Percentiles rank a stretch among this genome's conserved stretches.
These are phyloP conservation scores for Penicillium malachiteum DNA, from an alignment of 495 filamentous ascomycete genomes.

Conservation along the genomic window DNA sequence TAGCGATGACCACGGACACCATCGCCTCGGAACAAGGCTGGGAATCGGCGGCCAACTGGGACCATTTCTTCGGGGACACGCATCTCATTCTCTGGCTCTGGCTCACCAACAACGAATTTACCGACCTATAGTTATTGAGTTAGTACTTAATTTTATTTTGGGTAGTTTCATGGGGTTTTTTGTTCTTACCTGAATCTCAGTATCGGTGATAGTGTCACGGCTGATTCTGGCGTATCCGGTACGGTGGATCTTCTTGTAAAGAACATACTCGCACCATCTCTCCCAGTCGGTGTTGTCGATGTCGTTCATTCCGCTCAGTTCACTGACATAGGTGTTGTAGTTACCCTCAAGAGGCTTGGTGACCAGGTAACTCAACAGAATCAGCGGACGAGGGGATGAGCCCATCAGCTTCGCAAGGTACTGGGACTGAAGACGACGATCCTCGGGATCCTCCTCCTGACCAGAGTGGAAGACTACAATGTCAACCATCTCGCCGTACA, in stretches of 20 bases:
- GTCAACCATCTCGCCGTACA: slow-evolving; percentile 86
- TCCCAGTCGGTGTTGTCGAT: slow-evolving; percentile 95
- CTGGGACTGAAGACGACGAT: slow-evolving; percentile 82
- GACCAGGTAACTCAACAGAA: slow-evolving; percentile 89
- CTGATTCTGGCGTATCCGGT: slow-evolving; percentile 90
- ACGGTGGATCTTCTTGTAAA: slow-evolving; percentile 86
- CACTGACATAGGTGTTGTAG: slow-evolving; percentile 94
- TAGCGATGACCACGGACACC: slow-evolving; percentile 89
- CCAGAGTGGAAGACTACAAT: slow-evolving; percentile 99
- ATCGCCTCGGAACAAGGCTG: slow-evolving; percentile 78
- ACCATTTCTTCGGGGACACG: slow-evolving; percentile 67
- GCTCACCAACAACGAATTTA: slow-evolving; percentile 85
- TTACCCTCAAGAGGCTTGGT: slow-evolving; percentile 89
- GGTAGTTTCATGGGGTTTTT: not conserved
- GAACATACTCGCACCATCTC: slow-evolving; percentile 98
- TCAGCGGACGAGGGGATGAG: slow-evolving; percentile 71
- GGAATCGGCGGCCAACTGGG: slow-evolving; percentile 76
- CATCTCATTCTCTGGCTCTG: slow-evolving; percentile 57
- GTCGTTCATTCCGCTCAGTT: slow-evolving; percentile 87
- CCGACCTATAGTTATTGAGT: slow-evolving; percentile 57
- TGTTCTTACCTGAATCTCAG: slow-evolving; percentile 80
- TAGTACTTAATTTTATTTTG: slow-evolving; percentile 12
- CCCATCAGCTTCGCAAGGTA: slow-evolving; percentile 91
- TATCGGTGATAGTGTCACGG: slow-evolving; percentile 91
- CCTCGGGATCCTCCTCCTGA: slow-evolving; percentile 95